Evolutionary conservation across 805 yeast species (phyloP).

Genomic region (Scheffersomyces coipomensis): DNA sequence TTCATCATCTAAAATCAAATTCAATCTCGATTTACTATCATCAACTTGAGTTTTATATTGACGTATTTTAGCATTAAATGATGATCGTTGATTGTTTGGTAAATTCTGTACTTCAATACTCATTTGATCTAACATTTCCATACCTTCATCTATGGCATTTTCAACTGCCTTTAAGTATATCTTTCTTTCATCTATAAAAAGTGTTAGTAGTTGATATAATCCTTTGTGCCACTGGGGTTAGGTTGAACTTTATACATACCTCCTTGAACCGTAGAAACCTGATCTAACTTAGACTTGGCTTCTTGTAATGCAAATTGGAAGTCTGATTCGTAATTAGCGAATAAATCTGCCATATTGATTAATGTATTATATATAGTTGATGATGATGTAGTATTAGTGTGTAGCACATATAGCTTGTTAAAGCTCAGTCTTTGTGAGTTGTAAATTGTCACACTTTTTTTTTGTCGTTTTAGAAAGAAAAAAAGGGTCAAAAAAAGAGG

Average conservation of each 20-base stretch:
- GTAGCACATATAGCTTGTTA: too few species aligned
- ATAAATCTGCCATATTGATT: slow-evolving; percentile 52
- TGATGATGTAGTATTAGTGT: too few species aligned
- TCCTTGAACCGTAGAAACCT: slow-evolving; percentile 48
- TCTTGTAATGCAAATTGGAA: slow-evolving; percentile 69
- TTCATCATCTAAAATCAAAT: slow-evolving; percentile 60
- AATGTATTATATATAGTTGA: not conserved
- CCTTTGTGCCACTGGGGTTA: not conserved
- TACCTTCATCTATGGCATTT: slow-evolving; percentile 72
- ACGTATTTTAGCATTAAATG: slow-evolving; percentile 73
- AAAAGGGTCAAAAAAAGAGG: too few species aligned
- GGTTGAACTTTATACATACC: slow-evolving; percentile 15
- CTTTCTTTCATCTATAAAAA: slow-evolving; percentile 46
- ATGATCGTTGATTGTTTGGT: slow-evolving; percentile 71
- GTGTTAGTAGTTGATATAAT: slow-evolving; percentile 17
- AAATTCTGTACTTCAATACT: slow-evolving; percentile 80
- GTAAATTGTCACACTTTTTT: too few species aligned
- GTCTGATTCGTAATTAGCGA: slow-evolving; percentile 67
- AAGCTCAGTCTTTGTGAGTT: too few species aligned
- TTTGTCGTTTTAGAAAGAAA: too few species aligned
- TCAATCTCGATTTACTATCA: slow-evolving; percentile 53
- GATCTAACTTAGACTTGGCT: slow-evolving; percentile 62
- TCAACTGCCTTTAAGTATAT: slow-evolving; percentile 60
- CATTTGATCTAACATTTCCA: slow-evolving; percentile 83
- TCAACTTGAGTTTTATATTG: slow-evolving; percentile 63